A percentile compares a stretch with the other conserved stretches of the same genome.
phyloP scores from a whole-genome alignment of 495 filamentous ascomycete genomes.

The Aspergillus nidulans region DNA sequence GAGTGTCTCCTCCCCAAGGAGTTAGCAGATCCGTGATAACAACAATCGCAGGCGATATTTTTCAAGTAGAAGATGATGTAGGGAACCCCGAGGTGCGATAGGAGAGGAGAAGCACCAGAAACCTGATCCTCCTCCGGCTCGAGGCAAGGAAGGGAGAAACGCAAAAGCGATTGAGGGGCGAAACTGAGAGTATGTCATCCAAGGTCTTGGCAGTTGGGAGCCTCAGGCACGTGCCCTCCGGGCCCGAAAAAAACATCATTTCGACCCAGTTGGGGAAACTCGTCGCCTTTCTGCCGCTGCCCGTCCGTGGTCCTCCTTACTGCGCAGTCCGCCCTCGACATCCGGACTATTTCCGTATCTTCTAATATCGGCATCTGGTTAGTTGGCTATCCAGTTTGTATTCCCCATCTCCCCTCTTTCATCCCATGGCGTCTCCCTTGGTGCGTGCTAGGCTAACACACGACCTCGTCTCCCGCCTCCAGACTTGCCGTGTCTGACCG shows the following conservation, averaged over 20 bases:
- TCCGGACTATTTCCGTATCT: background rate
- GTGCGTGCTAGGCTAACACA: slow-evolving; percentile 9
- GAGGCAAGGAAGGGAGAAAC: slow-evolving; percentile 4
- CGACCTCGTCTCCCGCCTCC: slow-evolving; percentile 7
- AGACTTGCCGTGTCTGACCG: slow-evolving; percentile 4
- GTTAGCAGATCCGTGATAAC: background rate
- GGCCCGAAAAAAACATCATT: slow-evolving; percentile 28
- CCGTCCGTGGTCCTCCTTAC: background rate
- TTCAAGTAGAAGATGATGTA: background rate
- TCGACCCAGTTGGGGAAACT: slow-evolving; percentile 12
- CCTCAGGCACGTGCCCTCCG: slow-evolving; percentile 27
- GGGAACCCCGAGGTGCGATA: slow-evolving; percentile 12
- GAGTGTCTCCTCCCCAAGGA: background rate
- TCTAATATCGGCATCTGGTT: background rate
- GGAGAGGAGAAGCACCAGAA: slow-evolving; percentile 15
- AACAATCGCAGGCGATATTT: background rate
- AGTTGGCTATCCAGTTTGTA: background rate
- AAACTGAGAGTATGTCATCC: slow-evolving; percentile 19
- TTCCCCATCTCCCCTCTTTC: background rate
- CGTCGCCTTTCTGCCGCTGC: slow-evolving; percentile 2
- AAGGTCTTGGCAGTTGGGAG: slow-evolving; percentile 15
- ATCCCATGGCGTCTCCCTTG: background rate
- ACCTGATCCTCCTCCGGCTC: slow-evolving; percentile 19
- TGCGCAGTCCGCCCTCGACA: background rate
- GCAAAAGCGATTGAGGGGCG: slow-evolving; percentile 6